Evolutionary conservation across 2,329 filamentous ascomycete species (phyloP), one percentile per base, ranked within the genome.

Genomic region (Sclerotinia spermophila): DNA sequence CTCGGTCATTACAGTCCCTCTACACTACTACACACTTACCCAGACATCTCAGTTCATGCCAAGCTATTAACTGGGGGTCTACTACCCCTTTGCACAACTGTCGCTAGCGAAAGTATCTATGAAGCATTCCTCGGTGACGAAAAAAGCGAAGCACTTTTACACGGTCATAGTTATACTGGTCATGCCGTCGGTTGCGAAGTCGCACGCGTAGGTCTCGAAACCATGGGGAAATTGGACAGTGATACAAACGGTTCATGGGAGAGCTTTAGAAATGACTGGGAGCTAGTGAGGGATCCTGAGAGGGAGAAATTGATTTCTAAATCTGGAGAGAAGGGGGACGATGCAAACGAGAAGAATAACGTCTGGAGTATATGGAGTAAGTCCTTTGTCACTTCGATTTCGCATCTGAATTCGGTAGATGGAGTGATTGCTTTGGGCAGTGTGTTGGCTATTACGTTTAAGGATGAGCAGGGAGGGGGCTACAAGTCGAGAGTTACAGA

Each of bases 151-250:
- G 93, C 93, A 0, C 81, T 96, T 7, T 82, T 96, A 5, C 93
- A 96, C 75, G 93, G 93, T 0, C 93, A 96, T 78, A 95, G 92
- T 79, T 96, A 96, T 80, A 96, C 93, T 0, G 93, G 93, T 0
- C 92, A 96, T 79, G 86, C 93, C 0, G 86, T 96, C 1, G 93
- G 93, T 0, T 96, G 92, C 75, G 87, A 90, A 59, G 92, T 96
- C 0, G 93, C 91, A 0, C 83, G 90, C n/a, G 86, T 88, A 66
- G 89, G 88, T 1, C 79, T 96, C 13, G 78, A 80, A 13, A 83
- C 84, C 53, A 87, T 95, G 84, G 79, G 83, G 59, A 76, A 80
- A 1, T 86, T 93, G 82, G 87, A 92, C 4, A 75, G 75, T 0
- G 76, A 78, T 0, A 86, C 86, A 0, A 76, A 78, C 1, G 87